Base-by-base conservation (phyloP, 768 basidiomycete species). In the Panaeolus cyanescens region DNA sequence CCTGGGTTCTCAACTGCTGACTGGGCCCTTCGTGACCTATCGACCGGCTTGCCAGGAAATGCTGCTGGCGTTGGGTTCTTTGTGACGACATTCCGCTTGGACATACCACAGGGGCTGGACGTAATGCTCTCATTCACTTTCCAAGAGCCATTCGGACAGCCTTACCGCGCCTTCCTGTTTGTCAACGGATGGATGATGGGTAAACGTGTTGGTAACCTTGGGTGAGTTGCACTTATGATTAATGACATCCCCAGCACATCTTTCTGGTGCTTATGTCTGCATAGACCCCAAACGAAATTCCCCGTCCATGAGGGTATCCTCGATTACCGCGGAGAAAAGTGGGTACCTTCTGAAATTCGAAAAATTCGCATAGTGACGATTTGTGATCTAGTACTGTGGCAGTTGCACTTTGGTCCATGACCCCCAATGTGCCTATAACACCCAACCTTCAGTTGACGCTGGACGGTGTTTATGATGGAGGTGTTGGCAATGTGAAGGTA, bases 161-260 rank as follows among this genome's bases (percentile, higher is more conserved):
- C 90, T 22, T 93, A 92, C 67, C 83, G 92, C 15, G 86, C 88
- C 3, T 78, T 85, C 42, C 65, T 94, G 39, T 93, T 91, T 61
- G 88, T 94, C 19, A 93, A 95, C 66, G 93, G 92, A 12, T 95
- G 93, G 93, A 89, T 90, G 85, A 91, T 91, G 85, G 93, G 92
- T 8, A 93, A 93, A 74, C 72, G 87, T 19, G 80, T 89, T n/a
- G 86, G 75, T 13, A 88, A 90, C 67, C 80, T 90, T 1, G 89
- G 89, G 90, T 85, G 62, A 60, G 81, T 70, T 13, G 32, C 20
- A 22, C 32, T 54, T 54, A n/a, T 55, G 12, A 55, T 45, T 20
- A 54, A n/a, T n/a, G 34, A 36, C 32, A 25, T 31, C 39, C 56
- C 20, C 5, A 13, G 4, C 15, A 3, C 22, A 5, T 30, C n/a